phyloP scores from a whole-genome alignment of 1,284 basidiomycete species.

The Trichosporon asahii region DNA sequence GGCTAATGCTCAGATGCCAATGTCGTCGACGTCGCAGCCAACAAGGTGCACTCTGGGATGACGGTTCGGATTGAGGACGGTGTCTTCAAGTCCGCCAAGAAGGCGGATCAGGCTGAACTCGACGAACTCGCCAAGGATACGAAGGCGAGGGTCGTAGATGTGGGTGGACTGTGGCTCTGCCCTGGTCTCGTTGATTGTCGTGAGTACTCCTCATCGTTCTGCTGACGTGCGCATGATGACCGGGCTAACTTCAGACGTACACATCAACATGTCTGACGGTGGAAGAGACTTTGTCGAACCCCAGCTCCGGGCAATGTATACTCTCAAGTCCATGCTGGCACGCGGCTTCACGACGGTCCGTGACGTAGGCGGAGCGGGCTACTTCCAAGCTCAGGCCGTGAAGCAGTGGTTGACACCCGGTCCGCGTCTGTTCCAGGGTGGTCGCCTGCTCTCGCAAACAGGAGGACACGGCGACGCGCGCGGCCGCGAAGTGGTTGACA shows the following conservation, averaged over 20 bases:
- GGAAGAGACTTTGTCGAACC: conserved; percentile 20
- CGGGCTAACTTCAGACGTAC: conserved; percentile 26
- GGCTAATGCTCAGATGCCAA: conserved; percentile 23
- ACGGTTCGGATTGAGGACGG: conserved; percentile 26
- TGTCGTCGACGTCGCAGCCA: conserved; percentile 25
- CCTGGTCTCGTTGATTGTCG: conserved; percentile 30
- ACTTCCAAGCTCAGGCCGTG: conserved; percentile 23
- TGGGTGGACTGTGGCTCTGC: conserved; percentile 24
- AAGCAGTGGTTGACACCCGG: conserved; percentile 28
- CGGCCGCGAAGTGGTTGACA: not conserved
- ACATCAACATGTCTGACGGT: conserved; percentile 30
- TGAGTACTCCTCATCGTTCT: conserved; percentile 13
- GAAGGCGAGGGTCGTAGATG: conserved; percentile 16
- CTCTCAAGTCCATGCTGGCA: conserved; percentile 53
- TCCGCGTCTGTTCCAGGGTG: conserved; percentile 25
- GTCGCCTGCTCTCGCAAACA: conserved; percentile 20
- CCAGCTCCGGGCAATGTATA: conserved; percentile 41
- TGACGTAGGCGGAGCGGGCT: conserved; percentile 42
- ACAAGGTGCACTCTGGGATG: conserved; percentile 12
- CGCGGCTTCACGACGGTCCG: conserved; percentile 57
- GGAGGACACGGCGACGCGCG: conserved; percentile 25
- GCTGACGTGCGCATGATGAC: too few relatives aligned
- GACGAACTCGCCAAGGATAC: not conserved
- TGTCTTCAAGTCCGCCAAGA: conserved; percentile 6
- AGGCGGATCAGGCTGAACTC: not conserved